phyloP scores from a whole-genome alignment of 148 eudicot species.

The Vaccinium darrowii region DNA sequence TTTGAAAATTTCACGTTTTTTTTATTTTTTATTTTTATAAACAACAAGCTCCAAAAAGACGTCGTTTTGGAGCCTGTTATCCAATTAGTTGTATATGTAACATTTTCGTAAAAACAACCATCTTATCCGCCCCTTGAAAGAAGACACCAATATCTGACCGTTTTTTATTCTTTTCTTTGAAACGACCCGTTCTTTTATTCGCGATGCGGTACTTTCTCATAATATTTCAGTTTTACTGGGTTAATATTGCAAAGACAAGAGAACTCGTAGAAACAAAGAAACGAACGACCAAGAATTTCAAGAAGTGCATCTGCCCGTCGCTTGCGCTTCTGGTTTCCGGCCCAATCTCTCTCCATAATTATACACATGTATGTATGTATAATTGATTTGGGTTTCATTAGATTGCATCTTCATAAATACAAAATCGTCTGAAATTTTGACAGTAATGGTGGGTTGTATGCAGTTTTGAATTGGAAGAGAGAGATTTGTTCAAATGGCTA shows the following conservation, averaged over 20 bases:
- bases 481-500: conserved; percentile 37
- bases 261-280: neutral
- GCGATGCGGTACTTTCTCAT: neutral
- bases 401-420: neutral
- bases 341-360: neutral
- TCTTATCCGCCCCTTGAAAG: neutral
- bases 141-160: neutral
- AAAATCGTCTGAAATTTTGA: neutral
- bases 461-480: conserved; percentile 6
- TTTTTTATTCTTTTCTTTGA: neutral
- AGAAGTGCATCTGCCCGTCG: conserved; percentile 8
- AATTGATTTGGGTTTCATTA: neutral
- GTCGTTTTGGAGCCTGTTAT: too few species aligned
- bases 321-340: conserved; percentile 11
- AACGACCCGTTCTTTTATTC: neutral
- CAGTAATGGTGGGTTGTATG: conserved; percentile 13
- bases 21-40: too few species aligned
- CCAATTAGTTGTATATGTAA: too few species aligned
- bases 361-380: neutral
- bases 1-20: too few species aligned
- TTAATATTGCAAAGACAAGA: neutral
- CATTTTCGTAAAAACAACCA: neutral
- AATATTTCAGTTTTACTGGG: neutral
- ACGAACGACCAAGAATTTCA: neutral
- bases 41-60: too few species aligned